Evolutionary conservation across 2,329 filamentous ascomycete species (phyloP).

Genomic region (Fusarium sp.): DNA sequence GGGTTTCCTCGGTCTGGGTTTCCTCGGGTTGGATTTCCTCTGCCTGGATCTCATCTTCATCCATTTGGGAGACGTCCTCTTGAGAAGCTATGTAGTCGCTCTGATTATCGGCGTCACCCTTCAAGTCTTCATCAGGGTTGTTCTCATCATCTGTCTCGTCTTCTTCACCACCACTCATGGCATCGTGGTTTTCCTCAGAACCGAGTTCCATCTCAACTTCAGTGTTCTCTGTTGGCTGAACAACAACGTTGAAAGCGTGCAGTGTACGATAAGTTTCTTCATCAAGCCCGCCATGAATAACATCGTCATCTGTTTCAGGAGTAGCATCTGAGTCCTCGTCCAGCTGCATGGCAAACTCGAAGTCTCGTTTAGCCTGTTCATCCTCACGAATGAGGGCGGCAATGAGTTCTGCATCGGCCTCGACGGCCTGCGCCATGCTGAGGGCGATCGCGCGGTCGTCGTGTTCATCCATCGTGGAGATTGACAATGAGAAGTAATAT

Average conservation of each 20-base stretch:
- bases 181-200: rapidly evolving
- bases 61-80: background rate
- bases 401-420: rapidly evolving
- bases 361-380: background rate
- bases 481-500: no score
- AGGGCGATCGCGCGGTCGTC: background rate
- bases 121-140: rapidly evolving
- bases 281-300: rapidly evolving
- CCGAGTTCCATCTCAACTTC: background rate
- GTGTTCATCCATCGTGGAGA: background rate
- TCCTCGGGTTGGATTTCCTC: rapidly evolving
- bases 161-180: rapidly evolving
- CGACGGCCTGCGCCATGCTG: background rate
- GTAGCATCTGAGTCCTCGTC: rapidly evolving
- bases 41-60: rapidly evolving
- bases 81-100: rapidly evolving
- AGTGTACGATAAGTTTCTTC: background rate
- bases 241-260: background rate
- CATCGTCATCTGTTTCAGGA: rapidly evolving
- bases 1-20: background rate
- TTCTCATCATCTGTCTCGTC: rapidly evolving
- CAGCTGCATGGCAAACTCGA: rapidly evolving
- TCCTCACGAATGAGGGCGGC: background rate
- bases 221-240: rapidly evolving
- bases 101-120: rapidly evolving